Percentiles rank a stretch among this genome's conserved stretches.
phyloP scores from a whole-genome alignment of 2,329 filamentous ascomycete species.

The Penicillium sp. region DNA sequence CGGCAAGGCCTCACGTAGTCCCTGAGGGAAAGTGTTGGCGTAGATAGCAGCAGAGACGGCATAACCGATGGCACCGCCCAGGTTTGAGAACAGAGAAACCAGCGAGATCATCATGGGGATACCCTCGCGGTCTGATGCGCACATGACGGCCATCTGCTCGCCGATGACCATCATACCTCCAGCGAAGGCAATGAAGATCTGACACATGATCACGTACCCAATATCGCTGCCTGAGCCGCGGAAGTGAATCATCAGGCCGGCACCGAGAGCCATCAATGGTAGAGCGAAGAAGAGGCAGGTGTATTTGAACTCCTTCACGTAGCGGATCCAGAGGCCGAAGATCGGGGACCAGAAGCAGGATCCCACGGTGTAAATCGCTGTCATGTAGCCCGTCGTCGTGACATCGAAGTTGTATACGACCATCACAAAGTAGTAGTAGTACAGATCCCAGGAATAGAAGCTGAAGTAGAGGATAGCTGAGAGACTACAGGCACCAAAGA shows the following conservation, averaged over 20 bases:
- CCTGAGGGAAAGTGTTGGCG: constrained; percentile 20
- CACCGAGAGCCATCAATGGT: constrained; percentile 51
- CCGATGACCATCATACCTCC: constrained; percentile 55
- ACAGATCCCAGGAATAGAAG: constrained; percentile 55
- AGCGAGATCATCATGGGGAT: constrained; percentile 48
- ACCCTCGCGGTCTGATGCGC: constrained; percentile 53
- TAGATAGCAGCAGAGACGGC: constrained; percentile 27
- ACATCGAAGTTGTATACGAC: constrained; percentile 51
- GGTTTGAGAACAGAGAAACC: constrained; percentile 32
- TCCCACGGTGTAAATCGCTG: constrained; percentile 53
- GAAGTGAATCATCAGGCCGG: constrained; percentile 57
- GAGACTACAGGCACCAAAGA: constrained; percentile 53
- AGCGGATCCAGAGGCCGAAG: constrained; percentile 52
- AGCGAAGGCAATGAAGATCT: constrained; percentile 55
- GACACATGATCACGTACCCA: constrained; percentile 53
- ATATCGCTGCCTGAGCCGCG: constrained; percentile 49
- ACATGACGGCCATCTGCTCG: constrained; percentile 58
- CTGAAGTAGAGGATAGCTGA: constrained; percentile 48
- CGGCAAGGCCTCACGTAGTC: constrained; percentile 14
- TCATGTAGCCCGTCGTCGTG: constrained; percentile 46
- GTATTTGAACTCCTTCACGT: constrained; percentile 54
- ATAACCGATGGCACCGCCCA: constrained; percentile 36
- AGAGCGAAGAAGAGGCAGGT: constrained; percentile 51
- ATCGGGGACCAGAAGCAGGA: constrained; percentile 51
- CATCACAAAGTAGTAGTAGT: constrained; percentile 55